Base-by-base conservation (phyloP, 176 grass and related monocot species). In the Urochloa ruziziensis region DNA sequence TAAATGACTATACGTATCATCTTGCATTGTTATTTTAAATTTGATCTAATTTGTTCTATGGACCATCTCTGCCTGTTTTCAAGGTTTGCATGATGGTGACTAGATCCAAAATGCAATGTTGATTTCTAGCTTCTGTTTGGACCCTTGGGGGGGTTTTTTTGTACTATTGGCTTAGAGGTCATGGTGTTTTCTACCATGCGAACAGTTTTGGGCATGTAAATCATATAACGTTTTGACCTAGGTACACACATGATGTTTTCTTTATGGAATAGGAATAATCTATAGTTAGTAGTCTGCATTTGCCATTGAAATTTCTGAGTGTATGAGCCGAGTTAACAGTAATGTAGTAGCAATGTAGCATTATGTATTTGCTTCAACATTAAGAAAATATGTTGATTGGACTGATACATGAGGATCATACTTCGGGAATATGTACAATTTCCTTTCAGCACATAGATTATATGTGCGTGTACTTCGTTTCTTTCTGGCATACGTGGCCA, bases 301-400 rank as follows among this genome's bases (percentile, higher is more conserved):
- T 75, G 28, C 48, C 52, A 57, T 29, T 39, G 16, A 48, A 59
- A n/a, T 23, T 7, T 2, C 33, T 64, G 34, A 75, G n/a, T 35
- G 39, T 80, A 37, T 86, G 46, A 64, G 8, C 79, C 69, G 49
- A 81, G 24, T 81, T 67, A 70, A 43, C 3, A 15, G 67, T 70
- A 27, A n/a, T 46, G 34, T 13, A 35, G 44, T 44, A 44, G 9
- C 42, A 44, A 44, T 40, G 32, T 18, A n/a, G n/a, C n/a, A n/a
- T n/a, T n/a, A n/a, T 21, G 44, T n/a, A 18, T 34, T 73, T 8
- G 11, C 48, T 70, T 81, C 5, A 65, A 40, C 32, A 46, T 16
- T 80, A 39, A 7, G 37, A 39, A 39, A 39, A 39, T n/a, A n/a
- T n/a, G n/a, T n/a, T n/a, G n/a, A n/a, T n/a, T n/a, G n/a, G n/a